Base-by-base conservation (phyloP, 2,329 filamentous ascomycete species). In the Cladosporium colombiae region DNA sequence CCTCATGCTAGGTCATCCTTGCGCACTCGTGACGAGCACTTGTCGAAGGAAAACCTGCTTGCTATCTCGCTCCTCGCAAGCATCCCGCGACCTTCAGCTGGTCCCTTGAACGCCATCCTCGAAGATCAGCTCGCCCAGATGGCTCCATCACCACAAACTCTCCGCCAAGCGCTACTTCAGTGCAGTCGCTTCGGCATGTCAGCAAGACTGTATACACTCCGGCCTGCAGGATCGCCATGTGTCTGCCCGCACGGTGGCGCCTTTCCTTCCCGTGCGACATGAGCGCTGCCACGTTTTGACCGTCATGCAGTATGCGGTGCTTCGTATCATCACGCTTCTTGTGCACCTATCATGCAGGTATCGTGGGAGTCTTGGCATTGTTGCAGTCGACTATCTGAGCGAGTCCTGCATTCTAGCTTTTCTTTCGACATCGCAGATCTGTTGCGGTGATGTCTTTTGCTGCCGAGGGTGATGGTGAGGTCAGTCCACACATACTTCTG, bases 191-290 rank as follows among this genome's bases (percentile, higher is more conserved):
- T 57, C 55, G 55, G 55, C 55, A 57, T 37, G 31, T 57, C 55
- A 57, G 55, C 31, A 25, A 23, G 11, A 25, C 33, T 33, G 13
- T 14, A 25, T 40, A 57, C 55, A 35, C 18, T 37, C 55, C 25
- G 44, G 25, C 37, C 50, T 63, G 61, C 61, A 63, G 61, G 61
- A 63, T 63, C 49, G 61, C 61, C 61, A 63, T 56, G 61, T 63
- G 61, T 53, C 31, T 16, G 31, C 46, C 50, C 35, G 29, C 29
- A 21, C 44, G 8, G 21, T 44, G 60, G 60, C 46, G 29, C n/a
- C 14, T 25, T 37, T 13, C n/a, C 27, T 40, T 21, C 5, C 35
- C 33, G 61, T 63, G 25, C 21, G 10, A 35, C 50, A 18, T 21
- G 33, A 46, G 31, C 33, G 35, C 50, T 55, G 61, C 61, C 61